Evolutionary conservation across 768 basidiomycete species (phyloP), one percentile per base, ranked within the genome.

Genomic region (Boletus rubroflammeus): DNA sequence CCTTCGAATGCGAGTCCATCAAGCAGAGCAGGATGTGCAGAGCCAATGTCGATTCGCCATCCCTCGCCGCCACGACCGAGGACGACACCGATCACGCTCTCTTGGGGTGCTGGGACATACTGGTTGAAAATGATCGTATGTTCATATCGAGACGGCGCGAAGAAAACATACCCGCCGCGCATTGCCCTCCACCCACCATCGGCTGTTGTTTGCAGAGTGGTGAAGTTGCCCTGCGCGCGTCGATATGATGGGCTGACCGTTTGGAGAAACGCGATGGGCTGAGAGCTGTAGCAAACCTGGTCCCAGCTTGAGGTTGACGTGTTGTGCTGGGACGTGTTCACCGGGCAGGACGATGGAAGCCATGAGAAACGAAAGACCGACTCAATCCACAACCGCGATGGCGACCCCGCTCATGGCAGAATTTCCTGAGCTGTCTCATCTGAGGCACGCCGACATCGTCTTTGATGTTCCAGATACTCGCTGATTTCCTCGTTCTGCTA

Each of bases 1-100:
- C 93, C 90, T 68, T 98, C 96, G 67, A 99, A 99, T 2, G 97
- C 94, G 29, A 98, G 79, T 0, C 82, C 90, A 62, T 98, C 95
- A 41, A 99, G 72, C 6, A 83, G 80, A 0, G 96, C 96, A 45
- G 79, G 76, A 64, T 97, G 93, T 6, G 94, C 88, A 26, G 86
- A 78, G 3, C 95, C 95, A 56, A 99, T 92, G 69, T 98, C 96
- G 23, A 98, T 93, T 42, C 94, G 82, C 77, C 85, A 99, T 6
- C 86, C 88, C 64, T 98, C 96, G 35, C 92, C 93, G 51, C 85
- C 78, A 62, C 88, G 85, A 55, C 86, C 90, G 6, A 80, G 77
- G 47, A 99, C 77, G 35, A 88, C 78, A 3, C 95, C 96, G 23
- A 98, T 78, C 2, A 98, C 93, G 10, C 88, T 83, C 67, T 98